Evolutionary conservation across 2,329 filamentous ascomycete species (phyloP), one percentile per base, ranked within the genome.

Genomic region (Coniochaeta sp.): DNA sequence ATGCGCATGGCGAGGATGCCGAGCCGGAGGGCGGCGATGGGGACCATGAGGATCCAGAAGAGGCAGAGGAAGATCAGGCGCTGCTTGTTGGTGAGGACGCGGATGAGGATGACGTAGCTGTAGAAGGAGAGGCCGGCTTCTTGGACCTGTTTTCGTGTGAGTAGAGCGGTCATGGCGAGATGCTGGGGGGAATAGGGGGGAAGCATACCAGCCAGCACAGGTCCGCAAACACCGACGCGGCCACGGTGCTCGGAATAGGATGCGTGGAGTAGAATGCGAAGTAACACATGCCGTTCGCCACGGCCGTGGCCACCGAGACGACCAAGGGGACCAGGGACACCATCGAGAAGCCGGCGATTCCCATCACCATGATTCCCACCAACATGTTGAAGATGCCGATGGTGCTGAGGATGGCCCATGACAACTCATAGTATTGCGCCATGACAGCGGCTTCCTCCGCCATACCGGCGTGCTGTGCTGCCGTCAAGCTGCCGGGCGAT

Each of bases 11-110:
- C n/a, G 12, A 67, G 60, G 35, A 74, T 72, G 13, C 60, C 55
- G 9, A 74, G 59, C 45, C 80, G 75, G 33, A 83, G 72, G 0
- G 73, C 64, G 2, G 66, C 61, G 32, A 82, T 77, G 9, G 79
- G 66, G 1, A 74, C 66, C 31, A 85, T 66, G 55, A 85, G 79
- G 3, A 73, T 75, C 55, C 81, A 84, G 57, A 84, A 78, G 4
- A 84, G 71, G 3, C 63, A 62, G 33, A 75, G 69, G 53, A 81
- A 81, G 3, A 76, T 65, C 1, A 68, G 62, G 55, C 65, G 63
- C 14, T 60, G 60, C n/a, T 57, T 58, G 49, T 73, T 71, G 52
- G 71, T 71, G 0, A 82, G 65, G n/a, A 79, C 71, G 26, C 74
- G 71, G 14, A 68, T 71, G 0, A 81, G 67, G 51, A 79, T 78